These are phyloP conservation scores for Echeveria elegans DNA, from an alignment of 164 flowering plant species.

Conservation along the genomic window DNA sequence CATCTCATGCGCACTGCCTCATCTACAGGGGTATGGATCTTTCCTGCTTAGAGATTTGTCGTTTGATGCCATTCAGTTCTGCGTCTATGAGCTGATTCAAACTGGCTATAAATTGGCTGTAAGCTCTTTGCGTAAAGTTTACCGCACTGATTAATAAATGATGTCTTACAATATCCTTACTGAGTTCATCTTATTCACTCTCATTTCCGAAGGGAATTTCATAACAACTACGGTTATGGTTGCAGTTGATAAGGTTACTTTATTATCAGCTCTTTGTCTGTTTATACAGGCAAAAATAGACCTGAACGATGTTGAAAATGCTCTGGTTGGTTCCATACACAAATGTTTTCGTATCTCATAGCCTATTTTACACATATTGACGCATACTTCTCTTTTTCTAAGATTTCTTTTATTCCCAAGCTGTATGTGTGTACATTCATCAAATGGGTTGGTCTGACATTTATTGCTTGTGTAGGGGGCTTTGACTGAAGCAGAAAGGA, in stretches of 20 bases:
- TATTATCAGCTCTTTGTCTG: neutral
- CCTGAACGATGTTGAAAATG: constrained; percentile 81
- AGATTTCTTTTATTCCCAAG: neutral
- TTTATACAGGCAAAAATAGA: constrained; percentile 65
- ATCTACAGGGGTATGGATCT: constrained; percentile 78
- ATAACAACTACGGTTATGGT: neutral
- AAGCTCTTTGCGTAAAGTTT: constrained; percentile 18
- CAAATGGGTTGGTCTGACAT: neutral
- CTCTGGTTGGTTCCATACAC: constrained; percentile 47
- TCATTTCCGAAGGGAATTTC: neutral
- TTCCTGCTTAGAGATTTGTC: constrained; percentile 92
- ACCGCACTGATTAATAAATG: neutral
- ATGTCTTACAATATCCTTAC: neutral
- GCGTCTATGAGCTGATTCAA: constrained; percentile 93
- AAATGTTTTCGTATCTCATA: neutral
- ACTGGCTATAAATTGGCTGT: constrained; percentile 84
- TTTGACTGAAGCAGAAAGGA: constrained; percentile 84
- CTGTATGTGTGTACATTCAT: neutral
- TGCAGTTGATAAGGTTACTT: neutral
- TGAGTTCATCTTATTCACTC: neutral
- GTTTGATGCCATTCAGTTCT: constrained; percentile 95
- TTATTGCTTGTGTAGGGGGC: constrained; percentile 48
- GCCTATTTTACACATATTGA: neutral
- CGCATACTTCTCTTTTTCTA: neutral
- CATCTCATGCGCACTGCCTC: neutral